Evolutionary conservation across 2,329 filamentous ascomycete species (phyloP), one percentile per base, ranked within the genome.

Genomic region (Penicillium vulpinum): DNA sequence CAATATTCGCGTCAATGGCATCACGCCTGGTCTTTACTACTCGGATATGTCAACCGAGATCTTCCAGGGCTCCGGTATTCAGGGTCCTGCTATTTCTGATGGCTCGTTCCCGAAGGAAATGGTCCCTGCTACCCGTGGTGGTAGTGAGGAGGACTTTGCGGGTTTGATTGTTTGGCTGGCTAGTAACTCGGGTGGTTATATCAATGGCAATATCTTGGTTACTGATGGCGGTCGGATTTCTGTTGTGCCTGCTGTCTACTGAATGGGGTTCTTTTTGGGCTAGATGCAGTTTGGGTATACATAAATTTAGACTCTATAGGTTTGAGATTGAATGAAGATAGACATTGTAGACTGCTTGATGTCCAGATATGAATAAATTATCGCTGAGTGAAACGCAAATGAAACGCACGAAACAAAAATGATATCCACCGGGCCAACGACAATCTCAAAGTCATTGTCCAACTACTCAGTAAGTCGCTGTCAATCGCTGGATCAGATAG

Each of bases 401-500:
- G 1, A 24, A 26, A 21, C n/a, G n/a, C 15, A n/a, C 3, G 1
- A 33, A 31, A 31, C 9, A 4, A n/a, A 6, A 24, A 18, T 18
- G 5, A 13, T 8, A 2, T 8, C 6, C n/a, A 16, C 31, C 2
- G 9, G 13, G 26, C 9, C 26, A 41, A n/a, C n/a, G n/a, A n/a
- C n/a, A n/a, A 24, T n/a, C 36, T 13, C 26, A n/a, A 50, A 5
- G 4, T n/a, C 24, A n/a, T 11, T 5, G 4, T 9, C 21, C 2
- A 13, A 28, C 13, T 24, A 10, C 31, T 65, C 55, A 70, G 24
- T 68, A 90, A 86, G 92, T 97, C 15, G 89, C 88, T 5, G 86
- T 81, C 70, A 97, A 75, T 61, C 92, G 86, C 77, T 88, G 85
- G 9, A 90, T 85, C 45, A 97, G 75, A 70, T 96, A 97, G 15